Percentiles rank a stretch among this genome's conserved stretches.
Conservation (phyloP, 1,284 basidiomycete species). For the Dichomitus squalens region DNA sequence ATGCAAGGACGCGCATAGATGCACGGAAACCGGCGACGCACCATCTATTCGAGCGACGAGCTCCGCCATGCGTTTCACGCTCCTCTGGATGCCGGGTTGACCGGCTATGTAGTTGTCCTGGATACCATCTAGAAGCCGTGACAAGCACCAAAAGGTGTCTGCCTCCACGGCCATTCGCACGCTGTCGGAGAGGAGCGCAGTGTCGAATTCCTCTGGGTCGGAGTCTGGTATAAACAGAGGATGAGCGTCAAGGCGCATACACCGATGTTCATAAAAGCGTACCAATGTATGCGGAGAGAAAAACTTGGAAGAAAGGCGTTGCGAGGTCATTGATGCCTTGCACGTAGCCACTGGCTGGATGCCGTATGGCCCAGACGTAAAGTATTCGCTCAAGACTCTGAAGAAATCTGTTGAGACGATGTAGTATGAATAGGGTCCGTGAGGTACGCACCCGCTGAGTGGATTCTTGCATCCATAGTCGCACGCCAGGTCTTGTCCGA, state of each 20-base stretch:
- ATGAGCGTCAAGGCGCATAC: constrained; percentile 8
- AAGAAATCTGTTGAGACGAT: constrained; percentile 7
- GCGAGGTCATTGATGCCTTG: constrained; percentile 98
- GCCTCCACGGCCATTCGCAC: constrained; percentile 88
- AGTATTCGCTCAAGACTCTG: constrained; percentile 91
- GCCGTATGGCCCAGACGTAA: constrained; percentile 97
- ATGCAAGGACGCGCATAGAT: too few relatives aligned
- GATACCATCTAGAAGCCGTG: constrained; percentile 91
- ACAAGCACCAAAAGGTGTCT: constrained; percentile 96
- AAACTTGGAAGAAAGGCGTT: constrained; percentile 94
- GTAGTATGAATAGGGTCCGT: not conserved
- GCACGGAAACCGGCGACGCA: constrained; percentile 42
- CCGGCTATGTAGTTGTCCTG: constrained; percentile 97
- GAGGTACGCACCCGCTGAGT: constrained; percentile 76
- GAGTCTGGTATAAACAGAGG: constrained; percentile 52
- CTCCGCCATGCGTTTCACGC: constrained; percentile 90
- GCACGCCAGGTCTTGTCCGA: constrained; percentile 88
- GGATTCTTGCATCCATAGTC: constrained; percentile 84
- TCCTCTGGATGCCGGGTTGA: constrained; percentile 92
- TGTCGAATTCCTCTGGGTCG: constrained; percentile 87
- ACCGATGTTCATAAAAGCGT: constrained; percentile 26
- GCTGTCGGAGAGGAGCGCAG: constrained; percentile 66
- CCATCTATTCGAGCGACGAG: constrained; percentile 91
- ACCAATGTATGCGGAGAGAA: constrained; percentile 91
- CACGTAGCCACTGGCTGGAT: constrained; percentile 95